Percentiles rank a stretch among this genome's conserved stretches.
These are phyloP conservation scores for Euphorbia celastroides DNA, from an alignment of 441 rosid genomes.

Conservation along the genomic window DNA sequence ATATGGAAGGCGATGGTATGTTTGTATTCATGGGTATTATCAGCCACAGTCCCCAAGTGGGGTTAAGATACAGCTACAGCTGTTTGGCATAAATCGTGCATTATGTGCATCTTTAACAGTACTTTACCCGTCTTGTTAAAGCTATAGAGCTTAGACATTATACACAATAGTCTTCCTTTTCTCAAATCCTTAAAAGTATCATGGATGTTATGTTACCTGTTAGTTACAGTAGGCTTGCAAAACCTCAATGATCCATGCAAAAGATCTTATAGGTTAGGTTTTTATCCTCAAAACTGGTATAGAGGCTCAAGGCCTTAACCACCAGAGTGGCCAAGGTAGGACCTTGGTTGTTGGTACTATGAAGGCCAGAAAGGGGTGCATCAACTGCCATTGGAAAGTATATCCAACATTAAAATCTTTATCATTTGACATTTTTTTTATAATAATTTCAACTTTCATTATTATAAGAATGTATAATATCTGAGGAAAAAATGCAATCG, in stretches of 20 bases:
- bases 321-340: background rate
- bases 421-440: too few species aligned
- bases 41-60: background rate
- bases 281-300: background rate
- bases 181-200: background rate
- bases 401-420: background rate
- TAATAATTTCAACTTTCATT: too few species aligned
- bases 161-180: background rate
- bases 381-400: background rate
- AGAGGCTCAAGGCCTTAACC: background rate
- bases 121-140: background rate
- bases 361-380: background rate
- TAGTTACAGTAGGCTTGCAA: background rate
- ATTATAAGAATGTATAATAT: background rate
- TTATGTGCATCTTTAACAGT: background rate
- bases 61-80: background rate
- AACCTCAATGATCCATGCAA: background rate
- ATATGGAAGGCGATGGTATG: background rate
- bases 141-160: background rate
- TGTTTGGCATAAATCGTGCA: background rate
- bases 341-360: background rate
- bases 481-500: background rate
- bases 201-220: background rate
- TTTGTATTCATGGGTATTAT: background rate
- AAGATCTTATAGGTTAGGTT: background rate